These are phyloP conservation scores for Sclerotinia trifoliorum DNA, from an alignment of 2,329 filamentous ascomycete genomes.

Conservation along the genomic window DNA sequence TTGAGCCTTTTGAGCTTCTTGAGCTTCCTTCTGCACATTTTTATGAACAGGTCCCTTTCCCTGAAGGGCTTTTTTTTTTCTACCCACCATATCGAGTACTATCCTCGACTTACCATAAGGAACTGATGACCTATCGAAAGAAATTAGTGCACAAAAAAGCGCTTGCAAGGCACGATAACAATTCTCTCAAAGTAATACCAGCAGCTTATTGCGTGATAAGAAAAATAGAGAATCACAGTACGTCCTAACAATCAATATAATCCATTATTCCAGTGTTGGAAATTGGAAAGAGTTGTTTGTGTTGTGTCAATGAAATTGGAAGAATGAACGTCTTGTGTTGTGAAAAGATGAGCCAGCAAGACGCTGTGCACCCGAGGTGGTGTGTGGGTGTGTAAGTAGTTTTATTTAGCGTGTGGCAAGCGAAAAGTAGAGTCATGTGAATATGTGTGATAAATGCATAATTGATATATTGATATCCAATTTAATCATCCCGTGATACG, in stretches of 20 bases:
- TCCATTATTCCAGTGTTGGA: background rate
- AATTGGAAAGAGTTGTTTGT: constrained; percentile 3
- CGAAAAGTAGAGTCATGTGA: background rate
- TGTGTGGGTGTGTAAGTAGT: background rate
- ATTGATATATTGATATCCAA: too few relatives aligned
- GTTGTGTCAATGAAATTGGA: constrained; percentile 6
- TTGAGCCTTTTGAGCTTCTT: background rate
- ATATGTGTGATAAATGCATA: too few relatives aligned
- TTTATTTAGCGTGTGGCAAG: background rate
- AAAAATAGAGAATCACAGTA: constrained; percentile 17
- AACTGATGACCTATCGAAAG: constrained; percentile 10
- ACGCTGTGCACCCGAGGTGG: background rate
- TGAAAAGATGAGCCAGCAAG: background rate
- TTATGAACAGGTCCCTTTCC: background rate
- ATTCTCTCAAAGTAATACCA: constrained; percentile 17
- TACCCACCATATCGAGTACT: constrained; percentile 20
- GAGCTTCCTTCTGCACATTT: background rate
- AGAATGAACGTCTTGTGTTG: constrained; percentile 8
- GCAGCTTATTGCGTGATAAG: constrained; percentile 16
- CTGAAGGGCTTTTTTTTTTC: constrained; percentile 12
- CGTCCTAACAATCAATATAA: constrained; percentile 10
- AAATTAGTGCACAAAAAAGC: constrained; percentile 28
- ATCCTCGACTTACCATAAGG: constrained; percentile 16
- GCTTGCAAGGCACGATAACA: constrained; percentile 15
- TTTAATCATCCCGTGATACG: too few relatives aligned